Conservation (phyloP, 805 yeast species). For the Wickerhamiella sorbophila region DNA sequence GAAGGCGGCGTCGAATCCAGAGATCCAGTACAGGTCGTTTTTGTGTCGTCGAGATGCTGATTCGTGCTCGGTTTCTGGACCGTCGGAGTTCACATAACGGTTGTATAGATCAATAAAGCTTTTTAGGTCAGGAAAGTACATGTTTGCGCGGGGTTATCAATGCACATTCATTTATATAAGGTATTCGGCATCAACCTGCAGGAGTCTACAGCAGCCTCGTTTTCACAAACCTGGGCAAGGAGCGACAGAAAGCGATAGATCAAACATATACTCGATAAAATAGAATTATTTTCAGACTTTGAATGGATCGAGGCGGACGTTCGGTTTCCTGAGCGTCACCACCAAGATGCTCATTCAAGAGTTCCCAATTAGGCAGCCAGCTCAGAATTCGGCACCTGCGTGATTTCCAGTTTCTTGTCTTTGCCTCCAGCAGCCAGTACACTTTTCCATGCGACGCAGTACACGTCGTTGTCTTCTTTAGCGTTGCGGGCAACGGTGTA, state of each 20-base stretch:
- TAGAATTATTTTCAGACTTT: too few relatives aligned
- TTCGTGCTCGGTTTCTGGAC: not conserved
- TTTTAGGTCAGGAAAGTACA: not conserved
- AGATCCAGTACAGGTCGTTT: slow-evolving; percentile 1
- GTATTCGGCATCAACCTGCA: too few relatives aligned
- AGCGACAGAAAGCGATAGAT: too few relatives aligned
- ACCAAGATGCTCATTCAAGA: too few relatives aligned
- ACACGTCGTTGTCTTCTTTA: slow-evolving; percentile 45
- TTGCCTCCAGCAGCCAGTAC: slow-evolving; percentile 90
- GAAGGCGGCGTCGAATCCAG: not conserved
- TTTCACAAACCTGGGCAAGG: too few relatives aligned
- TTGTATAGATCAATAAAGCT: not conserved
- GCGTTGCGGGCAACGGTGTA: slow-evolving; percentile 66
- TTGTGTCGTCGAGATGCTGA: not conserved
- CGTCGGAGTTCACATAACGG: not conserved
- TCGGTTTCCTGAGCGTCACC: too few relatives aligned
- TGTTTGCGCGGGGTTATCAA: too few relatives aligned
- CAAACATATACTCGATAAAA: too few relatives aligned
- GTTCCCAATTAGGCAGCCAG: too few relatives aligned
- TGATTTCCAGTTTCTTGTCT: slow-evolving; percentile 84
- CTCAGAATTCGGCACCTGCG: slow-evolving; percentile 28
- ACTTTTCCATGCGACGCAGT: slow-evolving; percentile 72
- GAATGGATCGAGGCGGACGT: too few relatives aligned
- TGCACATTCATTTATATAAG: too few relatives aligned
- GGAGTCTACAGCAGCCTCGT: too few relatives aligned